Evolutionary conservation across 257 asterid species (phyloP).

Genomic region (Ballota nigra): DNA sequence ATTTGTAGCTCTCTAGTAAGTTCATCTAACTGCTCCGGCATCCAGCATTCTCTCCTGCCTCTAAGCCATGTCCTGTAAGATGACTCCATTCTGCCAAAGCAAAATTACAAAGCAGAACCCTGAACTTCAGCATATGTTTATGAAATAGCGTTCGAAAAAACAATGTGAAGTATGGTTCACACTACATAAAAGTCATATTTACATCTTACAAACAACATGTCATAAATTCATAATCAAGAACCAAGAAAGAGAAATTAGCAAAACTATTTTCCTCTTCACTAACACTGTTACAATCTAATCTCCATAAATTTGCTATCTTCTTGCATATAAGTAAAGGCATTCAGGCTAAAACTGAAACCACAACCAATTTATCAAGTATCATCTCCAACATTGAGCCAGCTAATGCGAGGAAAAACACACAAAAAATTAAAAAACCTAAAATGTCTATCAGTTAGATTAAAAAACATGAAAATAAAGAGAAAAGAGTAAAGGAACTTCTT

Average conservation of each 20-base stretch:
- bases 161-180: background rate
- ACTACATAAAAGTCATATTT: background rate
- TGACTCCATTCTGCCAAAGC: conserved; percentile 74
- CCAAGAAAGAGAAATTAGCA: background rate
- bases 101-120: conserved; percentile 11
- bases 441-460: background rate
- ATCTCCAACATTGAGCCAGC: background rate
- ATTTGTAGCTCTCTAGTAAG: conserved; percentile 66
- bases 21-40: conserved; percentile 46
- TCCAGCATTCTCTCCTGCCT: conserved; percentile 54
- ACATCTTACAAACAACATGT: background rate
- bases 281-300: background rate
- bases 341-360: background rate
- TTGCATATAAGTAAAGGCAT: background rate
- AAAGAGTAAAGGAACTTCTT: background rate
- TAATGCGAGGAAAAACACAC: background rate
- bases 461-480: background rate
- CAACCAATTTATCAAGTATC: background rate
- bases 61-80: conserved; percentile 66
- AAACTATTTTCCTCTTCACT: background rate
- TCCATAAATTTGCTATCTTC: background rate
- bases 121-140: conserved; percentile 1
- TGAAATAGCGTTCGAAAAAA: background rate
- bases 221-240: conserved; percentile 1
- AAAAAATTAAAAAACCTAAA: too few species aligned